A percentile compares a stretch with the other conserved stretches of the same genome.
These are phyloP conservation scores for Lyophyllum semitale DNA, from an alignment of 768 basidiomycete species.

Conservation along the genomic window DNA sequence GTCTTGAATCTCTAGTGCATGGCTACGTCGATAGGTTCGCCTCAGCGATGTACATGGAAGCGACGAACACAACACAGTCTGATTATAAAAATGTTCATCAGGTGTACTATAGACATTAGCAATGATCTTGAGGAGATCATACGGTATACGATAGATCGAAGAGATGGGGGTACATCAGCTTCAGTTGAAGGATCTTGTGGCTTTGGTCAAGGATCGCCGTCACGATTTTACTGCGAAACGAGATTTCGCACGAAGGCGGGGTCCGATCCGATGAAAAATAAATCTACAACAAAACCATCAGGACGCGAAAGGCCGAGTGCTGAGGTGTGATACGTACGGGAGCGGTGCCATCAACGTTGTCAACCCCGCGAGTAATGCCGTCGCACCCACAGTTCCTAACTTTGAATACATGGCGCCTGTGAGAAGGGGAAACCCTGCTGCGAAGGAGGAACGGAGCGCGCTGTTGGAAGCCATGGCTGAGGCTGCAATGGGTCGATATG, in stretches of 20 bases:
- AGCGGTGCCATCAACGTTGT: constrained; percentile 62
- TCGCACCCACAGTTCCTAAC: constrained; percentile 71
- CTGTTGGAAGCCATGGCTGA: constrained; percentile 71
- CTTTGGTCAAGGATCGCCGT: background rate
- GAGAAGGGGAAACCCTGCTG: constrained; percentile 62
- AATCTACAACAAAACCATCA: constrained; percentile 13
- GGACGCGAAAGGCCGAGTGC: background rate
- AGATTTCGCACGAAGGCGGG: constrained; percentile 22
- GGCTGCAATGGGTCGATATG: constrained; percentile 66
- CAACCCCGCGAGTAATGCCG: constrained; percentile 69
- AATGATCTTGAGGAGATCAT: background rate
- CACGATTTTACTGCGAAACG: constrained; percentile 16
- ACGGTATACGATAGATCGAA: background rate
- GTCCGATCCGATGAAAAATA: constrained; percentile 24
- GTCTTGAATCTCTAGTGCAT: too few species aligned
- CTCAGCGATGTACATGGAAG: too few species aligned
- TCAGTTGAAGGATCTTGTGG: background rate
- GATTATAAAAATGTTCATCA: background rate
- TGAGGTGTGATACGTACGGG: constrained; percentile 41
- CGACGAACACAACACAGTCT: background rate
- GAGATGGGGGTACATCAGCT: too few species aligned
- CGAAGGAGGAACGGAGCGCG: constrained; percentile 60
- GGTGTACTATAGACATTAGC: background rate
- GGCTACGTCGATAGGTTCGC: too few species aligned
- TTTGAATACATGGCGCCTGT: constrained; percentile 71